Conservation (phyloP, 768 basidiomycete genomes). For the Podaxis sp. region DNA sequence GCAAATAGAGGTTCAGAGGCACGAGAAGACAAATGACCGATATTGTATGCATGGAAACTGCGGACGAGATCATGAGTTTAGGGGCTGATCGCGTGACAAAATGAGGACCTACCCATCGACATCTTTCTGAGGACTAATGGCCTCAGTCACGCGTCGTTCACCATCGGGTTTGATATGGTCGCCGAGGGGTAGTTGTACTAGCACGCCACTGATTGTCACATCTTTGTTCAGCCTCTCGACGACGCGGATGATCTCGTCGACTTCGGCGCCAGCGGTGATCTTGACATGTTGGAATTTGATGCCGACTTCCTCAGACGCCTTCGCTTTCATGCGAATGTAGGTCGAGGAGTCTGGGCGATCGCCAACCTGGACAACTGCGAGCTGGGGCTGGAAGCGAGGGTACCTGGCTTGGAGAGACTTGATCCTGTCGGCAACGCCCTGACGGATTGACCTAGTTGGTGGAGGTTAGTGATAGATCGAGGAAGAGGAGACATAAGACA, state of each 20-base stretch:
- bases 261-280: conserved; percentile 64
- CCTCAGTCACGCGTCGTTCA: conserved; percentile 92
- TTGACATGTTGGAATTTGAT: conserved; percentile 82
- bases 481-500: conserved; percentile 17
- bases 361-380: conserved; percentile 94
- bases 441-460: conserved; percentile 69
- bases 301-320: conserved; percentile 93
- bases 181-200: conserved; percentile 94
- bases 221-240: conserved; percentile 86
- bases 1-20: conserved; percentile 87
- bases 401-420: conserved; percentile 57
- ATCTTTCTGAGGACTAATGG: conserved; percentile 91
- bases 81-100: background rate
- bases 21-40: conserved; percentile 90
- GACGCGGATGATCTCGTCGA: conserved; percentile 71
- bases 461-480: conserved; percentile 11
- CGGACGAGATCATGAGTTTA: background rate
- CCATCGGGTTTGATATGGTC: conserved; percentile 78
- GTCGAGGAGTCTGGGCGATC: conserved; percentile 85
- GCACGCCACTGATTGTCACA: conserved; percentile 78
- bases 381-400: conserved; percentile 89
- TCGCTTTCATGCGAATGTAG: conserved; percentile 97
- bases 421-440: conserved; percentile 72
- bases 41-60: conserved; percentile 98
- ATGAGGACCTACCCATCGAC: conserved; percentile 78